Conservation (phyloP, 352 stramenopile species). For the Globisporangium paroecandrum region DNA sequence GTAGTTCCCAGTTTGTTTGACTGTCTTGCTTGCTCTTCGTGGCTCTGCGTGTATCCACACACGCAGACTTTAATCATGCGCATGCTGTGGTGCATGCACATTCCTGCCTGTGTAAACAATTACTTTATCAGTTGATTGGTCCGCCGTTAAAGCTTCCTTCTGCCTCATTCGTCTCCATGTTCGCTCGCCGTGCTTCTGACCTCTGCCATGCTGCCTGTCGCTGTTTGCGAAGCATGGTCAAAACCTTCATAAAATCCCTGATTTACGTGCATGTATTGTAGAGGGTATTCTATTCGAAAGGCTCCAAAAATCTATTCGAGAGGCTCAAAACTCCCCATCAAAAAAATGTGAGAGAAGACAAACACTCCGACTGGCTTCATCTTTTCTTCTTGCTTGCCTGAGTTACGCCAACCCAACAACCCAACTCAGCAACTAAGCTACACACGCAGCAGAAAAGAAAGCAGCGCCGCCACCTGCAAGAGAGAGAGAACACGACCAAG, state of each 20-base stretch:
- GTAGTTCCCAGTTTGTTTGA: background rate
- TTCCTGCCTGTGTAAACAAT: background rate
- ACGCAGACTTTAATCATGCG: background rate
- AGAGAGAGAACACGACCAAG: background rate
- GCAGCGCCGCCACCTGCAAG: background rate
- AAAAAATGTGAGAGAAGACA: slow-evolving; percentile 7
- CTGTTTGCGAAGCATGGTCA: background rate
- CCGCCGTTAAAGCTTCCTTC: background rate
- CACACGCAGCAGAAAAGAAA: background rate
- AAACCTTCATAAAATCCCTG: too few relatives aligned
- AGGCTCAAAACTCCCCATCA: too few relatives aligned
- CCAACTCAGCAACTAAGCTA: background rate
- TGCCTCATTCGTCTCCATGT: background rate
- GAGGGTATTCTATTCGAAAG: too few relatives aligned
- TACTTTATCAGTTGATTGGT: background rate
- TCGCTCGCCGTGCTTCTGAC: background rate
- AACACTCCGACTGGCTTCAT: slow-evolving; percentile 10
- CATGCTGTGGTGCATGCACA: background rate
- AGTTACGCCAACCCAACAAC: background rate
- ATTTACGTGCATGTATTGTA: too few relatives aligned
- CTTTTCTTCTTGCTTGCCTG: slow-evolving; percentile 2
- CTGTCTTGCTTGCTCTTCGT: background rate
- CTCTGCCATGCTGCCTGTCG: background rate
- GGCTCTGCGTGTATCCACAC: background rate
- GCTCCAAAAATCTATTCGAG: background rate